Percentiles rank a stretch among this genome's conserved stretches.
Conservation (phyloP, 768 basidiomycete genomes). For the Amanita muscaria region DNA sequence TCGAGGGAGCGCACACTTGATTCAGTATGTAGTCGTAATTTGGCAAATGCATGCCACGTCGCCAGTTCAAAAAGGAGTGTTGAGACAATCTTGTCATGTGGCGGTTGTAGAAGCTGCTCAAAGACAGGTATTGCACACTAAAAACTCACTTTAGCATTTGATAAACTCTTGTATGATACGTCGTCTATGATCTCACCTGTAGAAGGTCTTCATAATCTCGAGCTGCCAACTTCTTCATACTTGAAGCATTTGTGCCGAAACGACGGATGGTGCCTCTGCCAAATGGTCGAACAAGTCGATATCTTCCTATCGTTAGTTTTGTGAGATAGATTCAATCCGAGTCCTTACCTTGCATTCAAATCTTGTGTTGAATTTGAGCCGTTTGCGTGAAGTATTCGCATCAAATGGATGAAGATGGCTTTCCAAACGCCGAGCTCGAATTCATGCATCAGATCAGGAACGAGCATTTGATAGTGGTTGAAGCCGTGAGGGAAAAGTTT, state of each 20-base stretch:
- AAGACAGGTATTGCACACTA: conserved; percentile 27
- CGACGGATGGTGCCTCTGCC: conserved; percentile 24
- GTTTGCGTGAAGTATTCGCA: conserved; percentile 21
- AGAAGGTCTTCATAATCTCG: conserved; percentile 34
- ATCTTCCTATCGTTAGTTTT: conserved; percentile 13
- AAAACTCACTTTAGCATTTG: neutral
- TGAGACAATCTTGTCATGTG: conserved; percentile 19
- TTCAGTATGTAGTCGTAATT: conserved; percentile 28
- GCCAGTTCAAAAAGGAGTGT: conserved; percentile 22
- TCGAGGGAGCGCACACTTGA: conserved; percentile 21
- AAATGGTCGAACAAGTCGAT: conserved; percentile 20
- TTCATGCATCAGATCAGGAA: conserved; percentile 30
- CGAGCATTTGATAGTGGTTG: conserved; percentile 22
- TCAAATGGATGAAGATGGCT: conserved; percentile 25
- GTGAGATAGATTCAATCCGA: neutral
- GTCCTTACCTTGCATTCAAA: conserved; percentile 16
- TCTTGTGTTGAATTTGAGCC: conserved; percentile 13
- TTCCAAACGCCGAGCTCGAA: conserved; percentile 33
- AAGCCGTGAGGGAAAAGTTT: conserved; percentile 13
- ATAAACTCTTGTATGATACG: too few species aligned
- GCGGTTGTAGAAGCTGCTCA: conserved; percentile 26
- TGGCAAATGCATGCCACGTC: conserved; percentile 29
- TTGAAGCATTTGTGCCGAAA: conserved; percentile 26
- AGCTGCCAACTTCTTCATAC: conserved; percentile 27
- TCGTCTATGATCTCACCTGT: conserved; percentile 24